phyloP scores from a whole-genome alignment of 768 basidiomycete genomes.

The Aureoboletus auriporus region DNA sequence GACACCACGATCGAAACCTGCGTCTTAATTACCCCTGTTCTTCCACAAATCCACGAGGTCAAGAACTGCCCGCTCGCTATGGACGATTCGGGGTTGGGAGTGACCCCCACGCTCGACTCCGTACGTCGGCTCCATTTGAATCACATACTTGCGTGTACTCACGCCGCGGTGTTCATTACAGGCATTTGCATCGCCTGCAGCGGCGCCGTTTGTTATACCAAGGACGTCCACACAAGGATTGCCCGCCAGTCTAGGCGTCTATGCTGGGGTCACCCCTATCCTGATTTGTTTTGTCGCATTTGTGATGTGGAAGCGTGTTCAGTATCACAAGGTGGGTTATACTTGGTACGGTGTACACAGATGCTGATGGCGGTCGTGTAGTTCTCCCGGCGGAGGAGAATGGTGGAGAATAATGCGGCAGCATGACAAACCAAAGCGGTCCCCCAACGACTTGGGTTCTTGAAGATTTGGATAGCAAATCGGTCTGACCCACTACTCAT shows the following conservation, averaged over 20 bases:
- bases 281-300: slow-evolving; percentile 76
- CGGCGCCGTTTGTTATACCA: slow-evolving; percentile 55
- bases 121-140: slow-evolving; percentile 11
- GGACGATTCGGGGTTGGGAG: slow-evolving; percentile 11
- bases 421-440: too few relatives aligned
- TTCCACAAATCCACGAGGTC: slow-evolving; percentile 52
- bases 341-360: too few relatives aligned
- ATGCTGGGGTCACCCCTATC: slow-evolving; percentile 82
- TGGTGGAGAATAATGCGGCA: slow-evolving; percentile 58
- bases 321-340: slow-evolving; percentile 70
- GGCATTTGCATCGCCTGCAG: slow-evolving; percentile 25
- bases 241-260: slow-evolving; percentile 80
- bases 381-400: slow-evolving; percentile 58
- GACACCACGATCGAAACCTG: slow-evolving; percentile 58
- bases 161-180: too few relatives aligned
- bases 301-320: slow-evolving; percentile 84
- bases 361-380: slow-evolving; percentile 3
- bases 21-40: slow-evolving; percentile 51
- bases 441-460: too few relatives aligned
- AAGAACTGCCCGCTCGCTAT: slow-evolving; percentile 45
- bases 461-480: too few relatives aligned
- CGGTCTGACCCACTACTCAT: too few relatives aligned
- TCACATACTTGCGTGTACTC: slow-evolving; percentile 1
- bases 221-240: slow-evolving; percentile 72
- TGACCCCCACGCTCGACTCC: slow-evolving; percentile 9